A percentile compares a stretch with the other conserved stretches of the same genome.
phyloP scores from a whole-genome alignment of 345 rosid species.

The Kernera saxatilis region DNA sequence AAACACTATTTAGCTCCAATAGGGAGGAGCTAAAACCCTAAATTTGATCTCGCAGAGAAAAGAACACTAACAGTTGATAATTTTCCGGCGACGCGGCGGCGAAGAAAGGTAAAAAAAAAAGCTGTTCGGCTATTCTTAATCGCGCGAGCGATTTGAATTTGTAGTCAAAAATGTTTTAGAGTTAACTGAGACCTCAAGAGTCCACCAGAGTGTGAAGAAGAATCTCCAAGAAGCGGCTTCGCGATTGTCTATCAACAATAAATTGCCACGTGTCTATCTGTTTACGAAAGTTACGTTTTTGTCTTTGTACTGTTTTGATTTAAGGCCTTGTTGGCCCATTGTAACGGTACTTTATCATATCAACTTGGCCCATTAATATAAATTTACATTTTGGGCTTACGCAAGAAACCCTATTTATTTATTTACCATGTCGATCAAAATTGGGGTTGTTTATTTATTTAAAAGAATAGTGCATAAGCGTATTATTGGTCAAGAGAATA shows the following conservation, averaged over 20 bases:
- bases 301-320: not conserved
- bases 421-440: not conserved
- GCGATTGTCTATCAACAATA: slow-evolving; percentile 7
- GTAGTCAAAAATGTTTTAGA: slow-evolving; percentile 14
- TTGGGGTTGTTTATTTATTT: not conserved
- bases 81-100: slow-evolving; percentile 13
- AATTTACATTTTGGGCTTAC: not conserved
- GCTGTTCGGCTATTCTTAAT: not conserved
- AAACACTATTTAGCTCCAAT: not conserved
- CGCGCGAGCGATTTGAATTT: slow-evolving; percentile 15
- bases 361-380: not conserved
- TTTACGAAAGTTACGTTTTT: not conserved
- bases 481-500: no score
- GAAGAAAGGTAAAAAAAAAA: not conserved
- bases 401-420: not conserved
- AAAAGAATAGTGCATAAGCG: no score
- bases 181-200: slow-evolving; percentile 9
- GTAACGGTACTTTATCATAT: not conserved
- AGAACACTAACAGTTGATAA: not conserved
- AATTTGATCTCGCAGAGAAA: not conserved
- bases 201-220: not conserved
- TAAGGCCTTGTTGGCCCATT: not conserved
- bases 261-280: slow-evolving; percentile 17
- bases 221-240: slow-evolving; percentile 21
- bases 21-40: slow-evolving; percentile 5